Base-by-base conservation (phyloP, 495 filamentous ascomycete species). In the Collariella sp. region DNA sequence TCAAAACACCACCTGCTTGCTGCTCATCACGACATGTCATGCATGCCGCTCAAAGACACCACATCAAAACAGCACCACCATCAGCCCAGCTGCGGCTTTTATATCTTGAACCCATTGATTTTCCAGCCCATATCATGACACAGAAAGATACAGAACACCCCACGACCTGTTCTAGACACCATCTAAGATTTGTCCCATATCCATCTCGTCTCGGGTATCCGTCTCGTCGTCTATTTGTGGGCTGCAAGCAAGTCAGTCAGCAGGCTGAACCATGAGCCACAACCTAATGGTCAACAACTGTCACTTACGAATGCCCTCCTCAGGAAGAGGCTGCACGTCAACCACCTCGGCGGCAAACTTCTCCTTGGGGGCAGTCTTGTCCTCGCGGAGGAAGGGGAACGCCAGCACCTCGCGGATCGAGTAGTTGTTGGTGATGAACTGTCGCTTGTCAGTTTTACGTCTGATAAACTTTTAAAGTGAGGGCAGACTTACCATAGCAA, bases 351-450 rank as follows among this genome's bases (percentile, higher is more conserved):
- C 84, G 43, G 82, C 83, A 29, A 72, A 66, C 75, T 80, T 81
- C 63, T 67, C 70, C 62, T 75, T 72, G 53, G 41, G 40, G 6
- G 29, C 53, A 56, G 70, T 66, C 64, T 67, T 62, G 33, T 69
- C 67, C 65, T 79, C 79, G 22, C 65, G 65, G 67, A 81, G 74
- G 68, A 79, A 77, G 7, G 78, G 94, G 81, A 98, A 97, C 12
- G 93, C 83, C 46, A 98, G 74, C 5, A 97, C 93, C 73, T 98
- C 93, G 76, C 94, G 93, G 72, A 97, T 97, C 56, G 67, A 64
- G 76, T 96, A 96, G 69, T 95, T 85, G 72, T 97, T 80, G 43
- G 94, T 96, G 62, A 97, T 75, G 79, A 97, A 96, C 51, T 54
- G 43, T 0, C 33, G 9, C 7, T 6, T n/a, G 51, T 54, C n/a